phyloP scores from a whole-genome alignment of 1,139 yeast species.

The Saccharomyces hybrid region DNA sequence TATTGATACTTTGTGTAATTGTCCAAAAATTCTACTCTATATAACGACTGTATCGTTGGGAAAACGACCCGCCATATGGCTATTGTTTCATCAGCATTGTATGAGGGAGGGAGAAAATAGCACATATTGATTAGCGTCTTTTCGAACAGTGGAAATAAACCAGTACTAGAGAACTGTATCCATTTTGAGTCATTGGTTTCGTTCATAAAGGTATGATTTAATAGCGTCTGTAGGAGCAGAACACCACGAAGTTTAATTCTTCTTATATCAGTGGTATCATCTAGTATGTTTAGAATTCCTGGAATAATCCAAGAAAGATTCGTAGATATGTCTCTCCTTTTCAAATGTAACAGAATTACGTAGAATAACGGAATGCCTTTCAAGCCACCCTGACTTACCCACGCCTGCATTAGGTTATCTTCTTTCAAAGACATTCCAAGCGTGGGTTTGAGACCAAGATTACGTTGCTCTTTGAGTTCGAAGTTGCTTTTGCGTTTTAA shows the following conservation, averaged over 20 bases:
- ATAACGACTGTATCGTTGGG: slow-evolving; percentile 20
- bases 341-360: slow-evolving; percentile 15
- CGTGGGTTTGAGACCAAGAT: slow-evolving; percentile 10
- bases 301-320: slow-evolving; percentile 32
- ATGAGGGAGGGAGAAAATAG: slow-evolving; percentile 26
- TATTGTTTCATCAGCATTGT: slow-evolving; percentile 13
- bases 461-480: background rate
- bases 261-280: slow-evolving; percentile 23
- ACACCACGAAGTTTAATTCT: slow-evolving; percentile 23
- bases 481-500: background rate
- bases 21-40: slow-evolving; percentile 11
- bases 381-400: slow-evolving; percentile 24
- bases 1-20: slow-evolving; percentile 6
- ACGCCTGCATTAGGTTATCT: slow-evolving; percentile 15
- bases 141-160: slow-evolving; percentile 22
- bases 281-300: slow-evolving; percentile 28
- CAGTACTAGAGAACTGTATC: slow-evolving; percentile 22
- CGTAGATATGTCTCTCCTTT: slow-evolving; percentile 17
- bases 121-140: slow-evolving; percentile 23
- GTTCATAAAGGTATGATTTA: slow-evolving; percentile 9
- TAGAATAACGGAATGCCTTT: slow-evolving; percentile 23
- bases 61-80: slow-evolving; percentile 17
- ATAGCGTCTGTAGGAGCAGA: slow-evolving; percentile 13
- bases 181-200: slow-evolving; percentile 10
- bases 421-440: slow-evolving; percentile 18